Evolutionary conservation across 176 grass and related monocot genomes (phyloP).

Genomic region (Aegilops tauschii): DNA sequence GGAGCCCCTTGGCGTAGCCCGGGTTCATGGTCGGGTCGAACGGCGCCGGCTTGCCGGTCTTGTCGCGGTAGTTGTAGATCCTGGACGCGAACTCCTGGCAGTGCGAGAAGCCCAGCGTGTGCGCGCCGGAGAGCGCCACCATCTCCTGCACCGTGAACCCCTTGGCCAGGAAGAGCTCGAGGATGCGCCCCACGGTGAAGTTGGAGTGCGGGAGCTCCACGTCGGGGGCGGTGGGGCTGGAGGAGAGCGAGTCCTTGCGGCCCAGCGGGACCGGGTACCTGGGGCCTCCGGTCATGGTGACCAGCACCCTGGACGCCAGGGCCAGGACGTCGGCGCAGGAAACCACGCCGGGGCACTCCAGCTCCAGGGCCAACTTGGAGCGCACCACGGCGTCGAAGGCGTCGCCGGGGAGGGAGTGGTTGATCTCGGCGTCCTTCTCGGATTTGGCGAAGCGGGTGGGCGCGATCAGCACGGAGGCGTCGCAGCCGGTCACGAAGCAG

Average conservation of each 20-base stretch:
- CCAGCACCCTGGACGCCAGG: conserved; percentile 55
- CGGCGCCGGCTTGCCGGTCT: conserved; percentile 24
- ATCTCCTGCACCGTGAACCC: conserved; percentile 58
- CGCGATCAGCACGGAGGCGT: conserved; percentile 70
- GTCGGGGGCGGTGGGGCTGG: conserved; percentile 41
- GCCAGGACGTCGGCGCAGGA: conserved; percentile 91
- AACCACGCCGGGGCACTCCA: conserved; percentile 83
- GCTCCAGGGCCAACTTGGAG: conserved; percentile 71
- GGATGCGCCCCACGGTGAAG: conserved; percentile 36
- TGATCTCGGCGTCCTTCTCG: conserved; percentile 72
- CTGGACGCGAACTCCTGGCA: conserved; percentile 72
- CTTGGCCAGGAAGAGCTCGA: conserved; percentile 49
- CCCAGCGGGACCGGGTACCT: conserved; percentile 59
- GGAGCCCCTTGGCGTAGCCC: conserved; percentile 26
- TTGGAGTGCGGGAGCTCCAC: conserved; percentile 45
- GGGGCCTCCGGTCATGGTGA: conserved; percentile 77
- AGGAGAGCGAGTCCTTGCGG: conserved; percentile 67
- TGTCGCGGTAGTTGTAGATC: conserved; percentile 34
- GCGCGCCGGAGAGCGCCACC: conserved; percentile 71
- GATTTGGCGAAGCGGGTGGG: conserved; percentile 58
- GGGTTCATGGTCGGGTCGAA: conserved; percentile 58
- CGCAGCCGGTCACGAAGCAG: conserved; percentile 82
- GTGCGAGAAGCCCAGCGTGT: conserved; percentile 71
- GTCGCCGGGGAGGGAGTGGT: conserved; percentile 76
- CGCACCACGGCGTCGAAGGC: conserved; percentile 77